Evolutionary conservation across 2,329 filamentous ascomycete species (phyloP).

Genomic region (Beauveria sp.): DNA sequence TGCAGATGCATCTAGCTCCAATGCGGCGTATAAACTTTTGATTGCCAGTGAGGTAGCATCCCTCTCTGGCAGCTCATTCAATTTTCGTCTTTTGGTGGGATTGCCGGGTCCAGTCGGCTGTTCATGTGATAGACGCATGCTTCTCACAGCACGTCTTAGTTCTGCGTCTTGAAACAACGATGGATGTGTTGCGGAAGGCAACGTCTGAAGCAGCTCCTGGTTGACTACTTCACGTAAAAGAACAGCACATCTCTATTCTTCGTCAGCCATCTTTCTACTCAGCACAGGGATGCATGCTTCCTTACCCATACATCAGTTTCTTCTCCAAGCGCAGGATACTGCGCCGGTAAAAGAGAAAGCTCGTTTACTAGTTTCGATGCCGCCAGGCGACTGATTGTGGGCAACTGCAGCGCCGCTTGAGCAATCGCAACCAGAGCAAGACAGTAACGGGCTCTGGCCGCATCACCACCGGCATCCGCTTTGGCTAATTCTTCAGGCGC

Average conservation of each 20-base stretch:
- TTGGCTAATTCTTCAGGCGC: constrained; percentile 24
- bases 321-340: constrained; percentile 23
- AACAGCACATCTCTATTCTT: constrained; percentile 7
- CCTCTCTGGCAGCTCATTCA: background rate
- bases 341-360: constrained; percentile 28
- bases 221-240: constrained; percentile 5
- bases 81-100: background rate
- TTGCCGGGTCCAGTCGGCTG: background rate
- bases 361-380: constrained; percentile 36
- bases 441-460: constrained; percentile 29
- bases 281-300: background rate
- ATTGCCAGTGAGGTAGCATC: background rate
- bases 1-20: background rate
- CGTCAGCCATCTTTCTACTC: background rate
- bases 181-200: constrained; percentile 9
- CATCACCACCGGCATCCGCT: constrained; percentile 19
- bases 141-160: constrained; percentile 22
- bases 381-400: constrained; percentile 31
- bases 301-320: constrained; percentile 37
- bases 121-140: constrained; percentile 21
- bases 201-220: background rate
- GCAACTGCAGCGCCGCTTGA: constrained; percentile 25
- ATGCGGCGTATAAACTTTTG: background rate
- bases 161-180: constrained; percentile 17
- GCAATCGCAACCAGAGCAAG: constrained; percentile 31